Conservation (phyloP, 495 filamentous ascomycete species). For the Xylaria grammica region DNA sequence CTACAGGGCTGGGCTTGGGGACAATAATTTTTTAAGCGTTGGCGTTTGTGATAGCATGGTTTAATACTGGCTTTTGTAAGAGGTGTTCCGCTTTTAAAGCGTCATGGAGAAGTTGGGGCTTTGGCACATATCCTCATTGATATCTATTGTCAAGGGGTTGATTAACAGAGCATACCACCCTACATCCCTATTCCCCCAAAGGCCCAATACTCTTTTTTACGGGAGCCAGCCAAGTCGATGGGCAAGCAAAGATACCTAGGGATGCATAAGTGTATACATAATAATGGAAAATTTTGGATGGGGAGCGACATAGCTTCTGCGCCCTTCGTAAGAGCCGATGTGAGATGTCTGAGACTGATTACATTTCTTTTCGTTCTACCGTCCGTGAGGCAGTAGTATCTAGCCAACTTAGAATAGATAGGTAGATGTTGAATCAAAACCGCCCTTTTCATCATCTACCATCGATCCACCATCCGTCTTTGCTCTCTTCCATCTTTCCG, state of each 20-base stretch:
- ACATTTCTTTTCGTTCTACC: background rate
- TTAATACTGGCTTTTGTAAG: background rate
- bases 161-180: background rate
- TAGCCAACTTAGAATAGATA: background rate
- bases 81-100: background rate
- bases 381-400: background rate
- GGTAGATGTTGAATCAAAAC: constrained; percentile 12
- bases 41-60: constrained; percentile 10
- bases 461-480: background rate
- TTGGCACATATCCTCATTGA: background rate
- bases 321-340: background rate
- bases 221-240: background rate
- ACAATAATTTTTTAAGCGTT: constrained; percentile 5
- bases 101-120: background rate
- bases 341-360: background rate
- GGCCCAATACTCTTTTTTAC: background rate
- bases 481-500: no score
- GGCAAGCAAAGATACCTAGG: background rate
- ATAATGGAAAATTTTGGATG: background rate
- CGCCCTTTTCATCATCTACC: background rate
- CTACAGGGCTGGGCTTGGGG: background rate
- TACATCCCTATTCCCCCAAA: background rate
- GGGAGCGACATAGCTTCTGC: background rate
- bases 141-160: no score
- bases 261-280: constrained; percentile 2